These are phyloP conservation scores for Neopestalotiopsis clavispora DNA, from an alignment of 2,329 filamentous ascomycete genomes.

Conservation along the genomic window DNA sequence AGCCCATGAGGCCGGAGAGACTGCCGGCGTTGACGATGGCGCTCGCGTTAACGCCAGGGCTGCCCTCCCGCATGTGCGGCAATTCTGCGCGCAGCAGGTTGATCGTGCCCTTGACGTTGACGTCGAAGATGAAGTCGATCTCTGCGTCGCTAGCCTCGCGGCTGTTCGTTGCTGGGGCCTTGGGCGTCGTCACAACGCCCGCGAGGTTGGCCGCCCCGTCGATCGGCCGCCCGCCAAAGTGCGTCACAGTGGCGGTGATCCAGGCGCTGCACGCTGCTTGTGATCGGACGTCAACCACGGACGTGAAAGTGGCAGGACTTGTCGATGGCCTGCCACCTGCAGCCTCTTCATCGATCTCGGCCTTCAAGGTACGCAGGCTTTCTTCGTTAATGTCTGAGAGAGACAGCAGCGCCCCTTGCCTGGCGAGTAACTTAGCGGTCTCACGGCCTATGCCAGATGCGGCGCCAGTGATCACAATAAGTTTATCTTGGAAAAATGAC, in stretches of 20 bases:
- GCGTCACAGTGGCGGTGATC: constrained; percentile 27
- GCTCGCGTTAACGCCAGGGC: constrained; percentile 28
- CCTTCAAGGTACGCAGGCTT: not conserved
- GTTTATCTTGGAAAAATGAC: constrained; percentile 2
- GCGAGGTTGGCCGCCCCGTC: constrained; percentile 34
- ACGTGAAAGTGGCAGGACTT: not conserved
- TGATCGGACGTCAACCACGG: constrained; percentile 14
- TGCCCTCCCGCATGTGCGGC: constrained; percentile 17
- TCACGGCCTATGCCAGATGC: constrained; percentile 10
- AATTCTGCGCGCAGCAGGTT: constrained; percentile 23
- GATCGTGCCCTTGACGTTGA: constrained; percentile 22
- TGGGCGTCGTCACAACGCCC: constrained; percentile 26
- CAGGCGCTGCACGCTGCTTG: constrained; percentile 28
- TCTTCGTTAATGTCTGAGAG: constrained; percentile 9
- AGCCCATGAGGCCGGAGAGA: constrained; percentile 41
- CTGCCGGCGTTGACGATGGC: constrained; percentile 50
- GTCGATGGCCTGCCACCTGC: constrained; percentile 11
- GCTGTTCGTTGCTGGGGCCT: constrained; percentile 6
- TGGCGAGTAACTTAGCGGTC: constrained; percentile 3
- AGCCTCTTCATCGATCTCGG: constrained; percentile 11
- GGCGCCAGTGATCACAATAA: constrained; percentile 7
- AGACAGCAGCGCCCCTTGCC: constrained; percentile 5
- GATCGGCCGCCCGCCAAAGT: constrained; percentile 26
- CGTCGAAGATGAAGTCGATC: constrained; percentile 20
- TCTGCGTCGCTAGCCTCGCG: constrained; percentile 18